Evolutionary conservation across 345 rosid genomes (phyloP).

Genomic region (Pistacia atlantica): DNA sequence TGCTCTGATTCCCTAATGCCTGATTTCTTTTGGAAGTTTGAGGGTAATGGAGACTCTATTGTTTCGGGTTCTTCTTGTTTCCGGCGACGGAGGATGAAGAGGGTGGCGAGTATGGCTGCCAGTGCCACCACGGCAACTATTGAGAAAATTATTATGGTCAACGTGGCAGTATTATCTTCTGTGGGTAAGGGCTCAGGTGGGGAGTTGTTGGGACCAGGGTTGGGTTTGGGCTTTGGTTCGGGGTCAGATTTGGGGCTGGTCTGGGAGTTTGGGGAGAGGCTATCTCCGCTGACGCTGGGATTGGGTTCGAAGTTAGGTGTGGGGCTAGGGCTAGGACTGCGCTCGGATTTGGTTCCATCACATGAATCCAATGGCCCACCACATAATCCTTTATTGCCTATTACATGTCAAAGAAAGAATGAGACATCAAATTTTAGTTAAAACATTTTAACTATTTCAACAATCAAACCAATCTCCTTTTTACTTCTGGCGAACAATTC

Average conservation of each 20-base stretch:
- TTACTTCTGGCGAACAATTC: too few species aligned
- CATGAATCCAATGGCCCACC: conserved; percentile 55
- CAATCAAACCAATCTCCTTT: too few species aligned
- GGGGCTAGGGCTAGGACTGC: neutral
- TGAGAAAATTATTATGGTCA: conserved; percentile 26
- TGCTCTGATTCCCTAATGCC: conserved; percentile 37
- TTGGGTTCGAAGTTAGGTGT: neutral
- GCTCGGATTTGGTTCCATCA: neutral
- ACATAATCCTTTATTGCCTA: conserved; percentile 78
- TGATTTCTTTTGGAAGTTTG: conserved; percentile 46
- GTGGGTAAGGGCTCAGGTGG: neutral
- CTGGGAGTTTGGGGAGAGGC: neutral
- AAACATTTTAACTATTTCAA: neutral
- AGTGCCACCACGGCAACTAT: conserved; percentile 30
- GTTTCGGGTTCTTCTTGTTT: conserved; percentile 23
- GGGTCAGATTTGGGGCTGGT: neutral
- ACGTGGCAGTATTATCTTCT: conserved; percentile 12
- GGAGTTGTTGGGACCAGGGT: neutral
- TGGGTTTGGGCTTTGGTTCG: neutral
- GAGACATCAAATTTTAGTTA: neutral
- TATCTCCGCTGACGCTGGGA: neutral
- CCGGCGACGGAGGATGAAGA: conserved; percentile 23
- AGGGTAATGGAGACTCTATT: conserved; percentile 43
- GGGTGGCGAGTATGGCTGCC: conserved; percentile 15
- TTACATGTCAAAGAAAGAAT: neutral